Conservation (phyloP, 768 basidiomycete genomes). For the Termitomyces sp. region DNA sequence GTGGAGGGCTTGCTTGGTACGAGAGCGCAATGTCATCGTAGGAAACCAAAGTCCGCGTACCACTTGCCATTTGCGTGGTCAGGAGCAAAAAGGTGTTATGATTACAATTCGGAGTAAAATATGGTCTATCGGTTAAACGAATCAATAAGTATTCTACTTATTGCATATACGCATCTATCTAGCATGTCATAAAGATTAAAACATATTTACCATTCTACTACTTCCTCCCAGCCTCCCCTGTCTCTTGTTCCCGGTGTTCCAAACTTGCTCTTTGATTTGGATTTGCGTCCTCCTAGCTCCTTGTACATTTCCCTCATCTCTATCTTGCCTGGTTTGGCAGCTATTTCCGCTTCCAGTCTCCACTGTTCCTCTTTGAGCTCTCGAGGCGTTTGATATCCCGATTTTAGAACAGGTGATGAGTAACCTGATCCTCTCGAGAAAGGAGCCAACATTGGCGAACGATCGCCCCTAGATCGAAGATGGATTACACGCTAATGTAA, state of each 20-base stretch:
- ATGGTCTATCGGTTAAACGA: background rate
- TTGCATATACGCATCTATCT: background rate
- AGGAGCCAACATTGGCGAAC: slow-evolving; percentile 27
- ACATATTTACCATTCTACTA: slow-evolving; percentile 17
- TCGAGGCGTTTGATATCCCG: slow-evolving; percentile 71
- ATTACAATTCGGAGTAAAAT: background rate
- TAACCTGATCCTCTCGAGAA: slow-evolving; percentile 40
- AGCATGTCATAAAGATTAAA: background rate
- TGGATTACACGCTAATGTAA: slow-evolving; percentile 45
- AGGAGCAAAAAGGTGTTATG: background rate
- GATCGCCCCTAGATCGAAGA: slow-evolving; percentile 36
- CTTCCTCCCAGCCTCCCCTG: slow-evolving; percentile 69
- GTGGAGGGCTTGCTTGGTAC: slow-evolving; percentile 21
- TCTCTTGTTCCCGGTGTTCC: slow-evolving; percentile 63
- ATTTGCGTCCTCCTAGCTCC: slow-evolving; percentile 81
- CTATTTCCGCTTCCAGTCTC: slow-evolving; percentile 46
- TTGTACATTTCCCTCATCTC: slow-evolving; percentile 94
- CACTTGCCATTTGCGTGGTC: slow-evolving; percentile 2
- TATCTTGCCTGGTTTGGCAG: slow-evolving; percentile 59
- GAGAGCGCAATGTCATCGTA: slow-evolving; percentile 61
- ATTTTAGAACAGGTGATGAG: slow-evolving; percentile 40
- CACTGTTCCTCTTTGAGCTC: slow-evolving; percentile 79
- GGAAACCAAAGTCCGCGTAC: slow-evolving; percentile 41
- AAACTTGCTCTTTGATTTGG: slow-evolving; percentile 67
- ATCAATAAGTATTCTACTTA: background rate